Base-by-base conservation (phyloP, 192 early-diverging fungal species). In the Coemansia guatemalensis region DNA sequence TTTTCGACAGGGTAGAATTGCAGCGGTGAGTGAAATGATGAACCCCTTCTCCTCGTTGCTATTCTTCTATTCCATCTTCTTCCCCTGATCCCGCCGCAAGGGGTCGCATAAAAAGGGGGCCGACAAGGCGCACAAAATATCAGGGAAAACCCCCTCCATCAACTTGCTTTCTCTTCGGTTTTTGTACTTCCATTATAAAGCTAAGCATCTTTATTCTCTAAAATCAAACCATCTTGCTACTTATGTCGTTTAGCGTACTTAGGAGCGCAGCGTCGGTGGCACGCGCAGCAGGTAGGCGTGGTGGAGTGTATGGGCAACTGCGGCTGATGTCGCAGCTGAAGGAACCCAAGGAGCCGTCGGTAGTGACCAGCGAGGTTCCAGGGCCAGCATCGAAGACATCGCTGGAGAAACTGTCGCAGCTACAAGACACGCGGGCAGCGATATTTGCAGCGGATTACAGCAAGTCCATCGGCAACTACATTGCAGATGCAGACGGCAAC, bases 401-500 rank as follows among this genome's bases (percentile, higher is more conserved):
- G 1, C 64, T 89, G 24, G n/a, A 82, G 20, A 52, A 70, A 2
- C 71, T 91, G 35, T 73, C 81, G 48, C 22, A 68, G 30, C 67
- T 87, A 32, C 89, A 91, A 51, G 89, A 91, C 62, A 84, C 87
- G 1, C 82, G 89, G 33, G 86, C 89, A 2, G 82, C 86, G 2
- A 67, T 83, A 9, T 88, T 89, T 69, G 83, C 84, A 24, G 86
- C 80, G 52, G 89, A 91, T 74, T 82, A 84, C 61, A 60, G 48
- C 48, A 86, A 87, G 62, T 88, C 87, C 12, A 75, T 82, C 21
- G 89, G 89, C 59, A 91, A 91, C 71, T 91, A 88, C 67, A 85
- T 91, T 32, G 86, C 82, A 2, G 89, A 91, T 55, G 82, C 86
- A 1, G 89, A 91, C 67, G 89, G 89, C 50, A 91, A 91, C 64